Evolutionary conservation across 352 stramenopile species (phyloP), one percentile per base, ranked within the genome.

Genomic region (Thraustochytrium striatum): DNA sequence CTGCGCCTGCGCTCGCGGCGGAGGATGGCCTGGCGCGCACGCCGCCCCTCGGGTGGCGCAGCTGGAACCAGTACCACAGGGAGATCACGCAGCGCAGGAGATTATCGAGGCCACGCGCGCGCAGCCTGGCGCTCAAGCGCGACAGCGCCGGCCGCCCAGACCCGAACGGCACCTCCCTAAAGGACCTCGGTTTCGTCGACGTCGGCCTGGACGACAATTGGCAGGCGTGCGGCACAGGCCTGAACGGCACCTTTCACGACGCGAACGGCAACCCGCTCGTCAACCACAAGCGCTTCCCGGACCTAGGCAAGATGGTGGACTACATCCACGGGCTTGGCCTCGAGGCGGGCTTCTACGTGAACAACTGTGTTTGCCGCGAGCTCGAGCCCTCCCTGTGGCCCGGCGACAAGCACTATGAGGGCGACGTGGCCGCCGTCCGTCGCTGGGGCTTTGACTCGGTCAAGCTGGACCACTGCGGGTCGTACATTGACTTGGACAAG

Each of bases 281-380:
- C 21, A 82, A 87, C 80, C 25, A 41, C 9, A 55, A 78, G 2
- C 35, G 33, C 0, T 86, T 86, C 82, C 84, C 84, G 7, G 73
- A 85, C 43, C 38, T 87, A 30, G 72, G 58, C 30, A 50, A 39
- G 2, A 85, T 87, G 81, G 84, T 75, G 30, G 44, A 82, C 28
- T 50, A 84, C 43, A 82, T 82, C 38, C 83, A 87, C 68, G 43
- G n/a, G 25, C 72, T 86, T 13, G 81, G 82, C 43, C 61, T 87
- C 57, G 85, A 62, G 32, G 83, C 82, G 44, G 84, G 83, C 32
- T 87, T 80, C 72, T 87, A 87, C 78, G 69, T 55, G 16, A 87
- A 87, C 70, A 87, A 87, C 69, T 87, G 84, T 75, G 81, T 86
- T 5, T 87, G 84, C 68, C 70, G n/a, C 9, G 84, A 87, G 38